Percentiles rank a stretch among this genome's conserved stretches.
phyloP scores from a whole-genome alignment of 2,329 filamentous ascomycete species.

The Davidsoniella australis region DNA sequence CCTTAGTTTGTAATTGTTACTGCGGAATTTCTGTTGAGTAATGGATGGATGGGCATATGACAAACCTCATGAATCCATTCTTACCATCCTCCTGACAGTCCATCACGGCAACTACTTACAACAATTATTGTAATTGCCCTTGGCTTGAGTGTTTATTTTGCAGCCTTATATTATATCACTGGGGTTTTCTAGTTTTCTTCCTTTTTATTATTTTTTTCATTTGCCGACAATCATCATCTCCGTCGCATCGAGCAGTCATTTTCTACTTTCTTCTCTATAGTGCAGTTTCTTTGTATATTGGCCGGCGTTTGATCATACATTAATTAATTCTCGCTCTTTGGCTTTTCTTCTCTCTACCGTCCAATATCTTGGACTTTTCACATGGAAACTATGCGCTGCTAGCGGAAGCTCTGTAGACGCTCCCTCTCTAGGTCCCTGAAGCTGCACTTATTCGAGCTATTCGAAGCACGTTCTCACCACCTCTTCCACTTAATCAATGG shows the following conservation, averaged over 20 bases:
- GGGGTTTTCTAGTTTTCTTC: neutral
- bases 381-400: slow-evolving; percentile 1
- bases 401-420: neutral
- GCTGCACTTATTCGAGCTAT: neutral
- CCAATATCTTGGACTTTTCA: neutral
- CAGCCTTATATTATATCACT: too few relatives aligned
- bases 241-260: neutral
- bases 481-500: neutral
- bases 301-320: neutral
- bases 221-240: neutral
- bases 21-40: too few relatives aligned
- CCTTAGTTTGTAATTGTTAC: too few relatives aligned
- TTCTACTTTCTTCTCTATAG: neutral
- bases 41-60: too few relatives aligned
- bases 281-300: neutral
- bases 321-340: neutral
- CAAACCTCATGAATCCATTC: too few relatives aligned
- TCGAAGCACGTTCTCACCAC: neutral
- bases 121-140: too few relatives aligned
- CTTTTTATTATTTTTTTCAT: neutral
- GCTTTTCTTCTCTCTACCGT: neutral
- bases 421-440: neutral
- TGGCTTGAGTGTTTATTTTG: too few relatives aligned
- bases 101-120: too few relatives aligned
- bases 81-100: too few relatives aligned